phyloP scores from a whole-genome alignment of 139 green algal genomes.

The Tetradesmus lagerheimii region DNA sequence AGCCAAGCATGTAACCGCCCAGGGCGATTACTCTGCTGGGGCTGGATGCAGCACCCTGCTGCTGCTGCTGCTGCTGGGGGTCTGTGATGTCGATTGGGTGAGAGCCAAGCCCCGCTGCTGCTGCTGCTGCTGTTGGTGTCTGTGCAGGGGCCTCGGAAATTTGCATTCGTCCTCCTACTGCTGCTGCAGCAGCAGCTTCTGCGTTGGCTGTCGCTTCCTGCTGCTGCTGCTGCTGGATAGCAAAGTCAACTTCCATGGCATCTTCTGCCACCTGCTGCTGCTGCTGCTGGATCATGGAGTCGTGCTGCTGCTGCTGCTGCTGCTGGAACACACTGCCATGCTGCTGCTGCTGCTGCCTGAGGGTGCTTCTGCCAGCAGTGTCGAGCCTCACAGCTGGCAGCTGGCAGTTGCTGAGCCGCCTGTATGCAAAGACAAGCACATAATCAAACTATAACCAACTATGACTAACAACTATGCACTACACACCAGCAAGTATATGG shows the following conservation, averaged over 20 bases:
- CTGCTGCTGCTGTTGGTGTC: neutral
- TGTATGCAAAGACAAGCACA: neutral
- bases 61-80: neutral
- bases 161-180: neutral
- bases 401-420: slow-evolving; percentile 20
- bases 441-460: too few species aligned
- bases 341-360: neutral
- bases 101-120: neutral
- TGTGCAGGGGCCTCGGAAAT: neutral
- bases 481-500: too few species aligned
- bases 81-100: too few species aligned
- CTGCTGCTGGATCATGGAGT: neutral
- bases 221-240: neutral
- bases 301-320: neutral
- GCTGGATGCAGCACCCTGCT: slow-evolving; percentile 1
- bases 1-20: slow-evolving; percentile 6
- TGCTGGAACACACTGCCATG: too few species aligned
- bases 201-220: neutral
- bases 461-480: too few species aligned
- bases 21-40: neutral
- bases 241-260: neutral
- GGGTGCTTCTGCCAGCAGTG: neutral
- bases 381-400: slow-evolving; percentile 19
- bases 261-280: neutral
- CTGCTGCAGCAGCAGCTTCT: slow-evolving; percentile 1